Base-by-base conservation (phyloP, 2,329 filamentous ascomycete species). In the Pseudogymnoascus destructans region DNA sequence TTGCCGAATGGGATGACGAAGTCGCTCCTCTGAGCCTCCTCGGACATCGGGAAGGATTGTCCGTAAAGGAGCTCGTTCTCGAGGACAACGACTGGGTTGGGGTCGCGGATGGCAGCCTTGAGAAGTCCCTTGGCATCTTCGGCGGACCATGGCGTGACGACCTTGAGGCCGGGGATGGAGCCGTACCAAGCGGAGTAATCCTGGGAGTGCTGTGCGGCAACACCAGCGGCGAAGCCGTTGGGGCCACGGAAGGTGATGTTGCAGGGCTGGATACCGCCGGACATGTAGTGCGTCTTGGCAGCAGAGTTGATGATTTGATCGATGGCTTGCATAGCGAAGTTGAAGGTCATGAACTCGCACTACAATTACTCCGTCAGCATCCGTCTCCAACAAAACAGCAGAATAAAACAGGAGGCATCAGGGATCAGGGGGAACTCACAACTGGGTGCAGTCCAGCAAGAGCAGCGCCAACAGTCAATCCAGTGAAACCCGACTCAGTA, bases 281-380 rank as follows among this genome's bases (percentile, higher is more conserved):
- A 97, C 93, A 98, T 98, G 81, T 98, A 98, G 71, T 98, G 92
- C 59, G 93, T 98, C 82, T 98, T 98, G 71, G 90, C 93, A 67
- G 81, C 93, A 55, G 92, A 97, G 84, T 98, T 98, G 83, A 98
- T 91, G 72, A 98, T 89, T 74, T 98, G 93, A 74, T 98, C 93
- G 74, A 98, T 98, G 72, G 93, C 89, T 79, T 98, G 93, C 93
- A 98, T 98, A 74, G 93, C 92, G 73, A 97, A 97, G 83, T 98
- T 98, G 84, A 95, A 97, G 70, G 93, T 98, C 93, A 98, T 98
- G 81, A 98, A 98, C 79, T 98, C 93, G 82, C 87, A 93, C 89
- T 93, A 65, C 38, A 27, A 58, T 57, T 54, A 59, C 46, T 59
- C 38, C 59, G 36, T 63, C 59, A 65, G 62, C 59, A 60, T 57